These are phyloP conservation scores for Melocanna baccifera DNA, from an alignment of 176 grass and related monocot species.

Conservation along the genomic window DNA sequence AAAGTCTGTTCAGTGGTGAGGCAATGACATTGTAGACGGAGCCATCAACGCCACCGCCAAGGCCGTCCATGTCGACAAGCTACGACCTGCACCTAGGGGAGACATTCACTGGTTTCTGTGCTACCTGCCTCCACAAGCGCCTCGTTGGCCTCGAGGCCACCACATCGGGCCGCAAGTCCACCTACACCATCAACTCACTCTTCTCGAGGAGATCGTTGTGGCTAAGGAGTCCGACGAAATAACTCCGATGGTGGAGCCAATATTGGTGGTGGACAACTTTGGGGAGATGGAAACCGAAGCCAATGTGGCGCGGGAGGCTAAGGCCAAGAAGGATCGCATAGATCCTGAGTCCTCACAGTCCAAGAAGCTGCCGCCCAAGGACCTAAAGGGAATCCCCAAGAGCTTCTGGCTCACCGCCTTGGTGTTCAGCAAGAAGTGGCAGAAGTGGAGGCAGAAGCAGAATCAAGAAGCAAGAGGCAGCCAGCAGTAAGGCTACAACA, in stretches of 20 bases:
- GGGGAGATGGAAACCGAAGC: constrained; percentile 57
- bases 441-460: constrained; percentile 88
- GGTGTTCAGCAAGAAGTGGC: constrained; percentile 98
- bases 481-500: constrained; percentile 47
- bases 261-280: constrained; percentile 44
- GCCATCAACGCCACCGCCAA: constrained; percentile 46
- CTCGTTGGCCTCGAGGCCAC: constrained; percentile 62
- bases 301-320: not conserved
- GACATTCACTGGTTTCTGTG: constrained; percentile 81
- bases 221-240: constrained; percentile 63
- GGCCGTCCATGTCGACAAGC: constrained; percentile 34
- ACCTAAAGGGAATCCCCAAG: constrained; percentile 89
- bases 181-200: constrained; percentile 85
- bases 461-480: constrained; percentile 76
- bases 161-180: constrained; percentile 69
- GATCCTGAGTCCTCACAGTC: constrained; percentile 67
- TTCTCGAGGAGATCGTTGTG: constrained; percentile 56
- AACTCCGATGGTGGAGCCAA: constrained; percentile 46
- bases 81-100: constrained; percentile 87
- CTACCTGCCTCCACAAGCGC: constrained; percentile 87
- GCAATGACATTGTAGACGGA: constrained; percentile 50
- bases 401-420: constrained; percentile 97
- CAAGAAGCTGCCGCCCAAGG: constrained; percentile 60
- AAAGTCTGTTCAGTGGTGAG: no score
- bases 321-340: constrained; percentile 95